A percentile compares a stretch with the other conserved stretches of the same genome.
Conservation (phyloP, 306 rosid species). For the Pueraria montana region DNA sequence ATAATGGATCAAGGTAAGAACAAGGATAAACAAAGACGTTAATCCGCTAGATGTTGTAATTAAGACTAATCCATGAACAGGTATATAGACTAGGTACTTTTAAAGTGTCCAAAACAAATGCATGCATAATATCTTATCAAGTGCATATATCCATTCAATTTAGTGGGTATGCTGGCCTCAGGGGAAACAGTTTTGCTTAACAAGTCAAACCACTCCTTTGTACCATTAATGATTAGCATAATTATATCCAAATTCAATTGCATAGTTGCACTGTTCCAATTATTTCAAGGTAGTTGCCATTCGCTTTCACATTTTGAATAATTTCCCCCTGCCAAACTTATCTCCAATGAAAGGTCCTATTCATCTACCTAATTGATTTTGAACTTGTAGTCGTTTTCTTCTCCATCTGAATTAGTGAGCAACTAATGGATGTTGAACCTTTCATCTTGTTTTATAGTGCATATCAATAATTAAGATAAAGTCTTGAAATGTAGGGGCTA, state of each 20-base stretch:
- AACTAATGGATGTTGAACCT: conserved; percentile 38
- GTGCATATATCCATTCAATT: conserved; percentile 37
- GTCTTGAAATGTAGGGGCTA: conserved; percentile 27
- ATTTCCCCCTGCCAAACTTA: conserved; percentile 51
- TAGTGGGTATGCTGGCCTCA: conserved; percentile 42
- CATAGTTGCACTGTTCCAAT: conserved; percentile 31
- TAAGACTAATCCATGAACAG: conserved; percentile 34
- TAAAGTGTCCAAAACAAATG: conserved; percentile 36
- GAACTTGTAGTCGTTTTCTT: conserved; percentile 36
- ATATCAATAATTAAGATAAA: not conserved
- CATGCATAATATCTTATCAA: conserved; percentile 30
- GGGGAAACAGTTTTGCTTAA: conserved; percentile 41
- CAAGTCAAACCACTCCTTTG: conserved; percentile 47
- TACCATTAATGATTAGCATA: conserved; percentile 46
- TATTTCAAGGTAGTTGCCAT: conserved; percentile 47
- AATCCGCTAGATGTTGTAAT: conserved; percentile 40
- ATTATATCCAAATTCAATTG: conserved; percentile 42
- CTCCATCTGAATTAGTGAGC: conserved; percentile 28
- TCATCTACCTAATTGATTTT: conserved; percentile 53
- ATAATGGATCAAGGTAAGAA: conserved; percentile 20
- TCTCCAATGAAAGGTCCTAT: conserved; percentile 32
- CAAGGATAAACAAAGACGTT: conserved; percentile 29
- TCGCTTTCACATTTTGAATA: conserved; percentile 46
- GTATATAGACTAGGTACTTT: not conserved
- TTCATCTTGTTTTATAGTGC: conserved; percentile 37